phyloP scores from a whole-genome alignment of 176 grass and related monocot species.

The Chloris gayana region DNA sequence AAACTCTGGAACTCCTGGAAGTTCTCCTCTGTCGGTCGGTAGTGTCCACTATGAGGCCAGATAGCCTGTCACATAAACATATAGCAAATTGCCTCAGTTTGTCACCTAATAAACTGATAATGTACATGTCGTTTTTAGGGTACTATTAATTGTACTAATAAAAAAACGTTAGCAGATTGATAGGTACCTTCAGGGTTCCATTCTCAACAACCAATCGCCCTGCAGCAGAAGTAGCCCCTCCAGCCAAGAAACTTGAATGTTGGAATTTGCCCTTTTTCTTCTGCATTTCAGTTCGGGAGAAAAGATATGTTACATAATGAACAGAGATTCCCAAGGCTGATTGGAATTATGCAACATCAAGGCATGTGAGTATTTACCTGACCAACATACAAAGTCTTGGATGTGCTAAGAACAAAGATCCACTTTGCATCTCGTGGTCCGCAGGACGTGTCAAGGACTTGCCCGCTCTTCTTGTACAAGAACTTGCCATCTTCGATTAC shows the following conservation, averaged over 20 bases:
- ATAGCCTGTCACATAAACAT: slow-evolving; percentile 66
- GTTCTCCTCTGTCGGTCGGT: slow-evolving; percentile 80
- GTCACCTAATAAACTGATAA: not conserved
- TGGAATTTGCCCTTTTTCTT: slow-evolving; percentile 94
- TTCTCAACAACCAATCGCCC: slow-evolving; percentile 72
- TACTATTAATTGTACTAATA: not conserved
- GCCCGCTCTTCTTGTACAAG: slow-evolving; percentile 60
- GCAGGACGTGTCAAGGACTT: slow-evolving; percentile 50
- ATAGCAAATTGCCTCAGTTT: slow-evolving; percentile 18
- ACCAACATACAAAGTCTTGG: slow-evolving; percentile 70
- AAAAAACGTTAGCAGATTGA: not conserved
- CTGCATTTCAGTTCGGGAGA: slow-evolving; percentile 40
- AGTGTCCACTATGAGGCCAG: slow-evolving; percentile 92
- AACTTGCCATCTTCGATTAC: slow-evolving; percentile 73
- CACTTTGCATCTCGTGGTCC: slow-evolving; percentile 64
- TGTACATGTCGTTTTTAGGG: not conserved
- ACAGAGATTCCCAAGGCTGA: not conserved
- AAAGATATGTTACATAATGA: slow-evolving; percentile 4
- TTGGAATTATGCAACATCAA: not conserved
- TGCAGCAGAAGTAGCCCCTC: slow-evolving; percentile 87
- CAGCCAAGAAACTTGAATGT: slow-evolving; percentile 93
- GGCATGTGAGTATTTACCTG: slow-evolving; percentile 55
- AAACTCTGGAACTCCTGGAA: slow-evolving; percentile 85
- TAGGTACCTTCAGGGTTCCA: slow-evolving; percentile 71
- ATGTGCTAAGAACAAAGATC: slow-evolving; percentile 96